Evolutionary conservation across 2,329 filamentous ascomycete genomes (phyloP), one percentile per base, ranked within the genome.

Genomic region (Zasmidium angulare): DNA sequence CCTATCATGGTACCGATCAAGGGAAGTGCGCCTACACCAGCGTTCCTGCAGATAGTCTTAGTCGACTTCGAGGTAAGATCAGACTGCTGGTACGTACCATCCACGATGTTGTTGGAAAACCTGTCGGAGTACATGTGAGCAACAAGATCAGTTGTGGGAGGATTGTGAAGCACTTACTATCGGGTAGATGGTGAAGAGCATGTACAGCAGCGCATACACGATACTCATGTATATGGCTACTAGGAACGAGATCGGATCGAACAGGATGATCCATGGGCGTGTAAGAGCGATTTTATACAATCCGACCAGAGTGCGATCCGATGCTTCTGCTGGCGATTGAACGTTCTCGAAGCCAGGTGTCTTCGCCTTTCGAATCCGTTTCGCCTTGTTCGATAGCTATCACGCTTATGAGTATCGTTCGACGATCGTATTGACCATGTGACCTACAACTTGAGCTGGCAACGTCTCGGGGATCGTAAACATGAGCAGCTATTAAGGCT

Each of bases 121-220:
- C 26, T 29, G 26, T 29, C 26, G 11, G 6, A 29, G 26, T 29
- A 84, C 11, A n/a, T 29, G 26, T 29, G 11, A 29, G 26, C 26
- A 29, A 29, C 26, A 11, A 29, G 4, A 29, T 29, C 26, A 29
- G 11, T 6, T 29, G 26, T 11, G 26, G 79, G n/a, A 12, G 23
- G 56, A 47, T 11, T 36, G 22, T 20, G 80, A 1, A 81, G 81
- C 50, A 85, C 74, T 77, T 85, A 80, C 53, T 43, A 84, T 82
- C 2, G 79, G 81, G 55, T 84, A 85, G 52, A 84, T 84, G n/a
- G 76, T 80, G 69, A 86, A 85, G 10, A 85, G 75, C 82, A 86
- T 85, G 69, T 84, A 84, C 11, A 83, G 72, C 0, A 83, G 71
- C 2, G 75, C 78, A 58, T 84, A 84, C 1, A 84, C 79, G 7